Percentiles rank a stretch among this genome's conserved stretches.
Conservation (phyloP, 2,329 filamentous ascomycete genomes). For the Colletotrichum noveboracense region DNA sequence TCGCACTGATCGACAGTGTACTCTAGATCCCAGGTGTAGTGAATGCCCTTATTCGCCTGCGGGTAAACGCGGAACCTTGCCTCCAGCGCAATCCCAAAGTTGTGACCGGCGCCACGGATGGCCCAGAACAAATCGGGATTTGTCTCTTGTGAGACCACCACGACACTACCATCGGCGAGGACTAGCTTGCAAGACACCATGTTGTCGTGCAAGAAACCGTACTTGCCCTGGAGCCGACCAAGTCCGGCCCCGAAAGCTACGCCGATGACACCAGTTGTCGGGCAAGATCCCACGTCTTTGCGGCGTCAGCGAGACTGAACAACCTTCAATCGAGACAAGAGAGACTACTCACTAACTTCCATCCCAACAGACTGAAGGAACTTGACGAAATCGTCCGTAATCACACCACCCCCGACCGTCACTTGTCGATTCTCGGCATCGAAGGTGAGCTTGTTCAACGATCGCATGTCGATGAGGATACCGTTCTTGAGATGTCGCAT, state of each 20-base stretch:
- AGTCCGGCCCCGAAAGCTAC: slow-evolving; percentile 35
- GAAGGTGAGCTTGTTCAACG: slow-evolving; percentile 24
- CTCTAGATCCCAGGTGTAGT: slow-evolving; percentile 28
- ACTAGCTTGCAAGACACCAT: slow-evolving; percentile 36
- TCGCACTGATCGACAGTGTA: slow-evolving; percentile 32
- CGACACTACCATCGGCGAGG: slow-evolving; percentile 26
- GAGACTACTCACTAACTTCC: slow-evolving; percentile 7
- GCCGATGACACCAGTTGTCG: slow-evolving; percentile 31
- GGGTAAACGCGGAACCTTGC: slow-evolving; percentile 44
- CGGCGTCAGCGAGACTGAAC: not conserved
- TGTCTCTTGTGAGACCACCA: slow-evolving; percentile 26
- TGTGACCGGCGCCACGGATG: slow-evolving; percentile 53
- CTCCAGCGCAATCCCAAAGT: slow-evolving; percentile 54
- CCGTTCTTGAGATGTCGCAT: slow-evolving; percentile 20
- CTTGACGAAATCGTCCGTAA: slow-evolving; percentile 12
- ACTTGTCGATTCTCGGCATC: slow-evolving; percentile 14
- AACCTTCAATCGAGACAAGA: not conserved
- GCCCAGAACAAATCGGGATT: slow-evolving; percentile 51
- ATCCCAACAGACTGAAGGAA: slow-evolving; percentile 5
- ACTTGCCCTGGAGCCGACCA: slow-evolving; percentile 28
- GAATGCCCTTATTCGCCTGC: slow-evolving; percentile 30
- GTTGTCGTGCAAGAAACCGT: slow-evolving; percentile 32
- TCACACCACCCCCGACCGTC: not conserved
- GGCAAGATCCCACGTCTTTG: slow-evolving; percentile 2
- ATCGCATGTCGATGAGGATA: slow-evolving; percentile 27